Base-by-base conservation (phyloP, 2,329 filamentous ascomycete species). In the Apiospora rasikravindrae region DNA sequence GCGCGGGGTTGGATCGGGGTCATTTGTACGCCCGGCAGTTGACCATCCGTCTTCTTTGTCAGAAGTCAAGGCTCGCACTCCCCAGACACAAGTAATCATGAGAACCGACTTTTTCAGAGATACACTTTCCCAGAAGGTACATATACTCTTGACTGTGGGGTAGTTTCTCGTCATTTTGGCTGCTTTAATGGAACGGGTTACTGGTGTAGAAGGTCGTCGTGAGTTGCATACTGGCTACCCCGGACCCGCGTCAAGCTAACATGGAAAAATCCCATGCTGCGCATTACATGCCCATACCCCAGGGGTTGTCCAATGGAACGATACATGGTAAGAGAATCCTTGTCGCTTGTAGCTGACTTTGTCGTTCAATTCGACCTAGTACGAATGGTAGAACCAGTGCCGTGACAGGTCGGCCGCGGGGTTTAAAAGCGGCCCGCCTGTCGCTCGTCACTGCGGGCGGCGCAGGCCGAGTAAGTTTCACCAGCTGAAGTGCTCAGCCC, bases 1-100 rank as follows among this genome's bases (percentile, higher is more conserved):
- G 57, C 33, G 57, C 29, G 57, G 29, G 57, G 33, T 40, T 40
- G 22, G 1, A 22, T n/a, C 57, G 57, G 57, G 57, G 33, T 22
- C 57, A 64, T n/a, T 64, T 64, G 8, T 64, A 29, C 33, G 33
- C 57, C 57, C 57, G 57, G 57, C 57, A 64, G 11, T n/a, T 13
- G 49, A 51, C 33, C 8, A 14, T 6, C n/a, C 8, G 4, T 64
- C 5, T 16, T 53, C 11, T 49, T 49, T 7, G 7, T 19, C n/a
- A n/a, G n/a, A 45, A 14, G 13, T 4, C 44, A 19, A 45, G 44
- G 6, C 14, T 45, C 19, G 5, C 44, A 45, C 2, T 6, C 14
- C 4, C 16, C 6, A 19, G 44, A 22, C 3, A 8, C 8, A 6
- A n/a, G 19, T n/a, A 47, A n/a, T 6, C 6, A 47, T 8, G 19